Evolutionary conservation across 2,329 filamentous ascomycete genomes (phyloP), one percentile per base, ranked within the genome.

Genomic region (Macrophomina pseudophaseolina): DNA sequence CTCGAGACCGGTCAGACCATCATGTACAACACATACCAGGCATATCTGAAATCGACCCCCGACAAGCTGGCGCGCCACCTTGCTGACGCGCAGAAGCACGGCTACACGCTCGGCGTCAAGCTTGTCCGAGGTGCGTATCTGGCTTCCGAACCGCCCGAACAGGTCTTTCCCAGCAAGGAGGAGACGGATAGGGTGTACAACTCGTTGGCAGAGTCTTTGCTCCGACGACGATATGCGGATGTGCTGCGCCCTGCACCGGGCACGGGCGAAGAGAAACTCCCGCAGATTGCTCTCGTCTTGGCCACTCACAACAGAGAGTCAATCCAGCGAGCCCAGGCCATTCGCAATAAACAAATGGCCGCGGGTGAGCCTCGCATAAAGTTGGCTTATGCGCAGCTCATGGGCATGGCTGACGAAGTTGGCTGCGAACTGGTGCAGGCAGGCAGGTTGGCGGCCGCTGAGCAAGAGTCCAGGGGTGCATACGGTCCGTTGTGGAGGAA

Each of bases 401-500:
- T 95, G 81, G 94, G 94, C 35, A 98, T 98, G 94, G 94, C 94
- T 0, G 94, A 97, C 72, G 94, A 97, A 75, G 88, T 97, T 56
- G 93, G 91, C 68, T 85, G 85, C 68, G 80, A 74, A 23, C 63
- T 78, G 11, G 65, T 78, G 30, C 52, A 73, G 0, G 73, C 76
- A 66, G 71, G 73, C 66, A 81, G 83, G 59, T 69, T 71, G 5
- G 80, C 82, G 16, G 80, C 78, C 67, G 83, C 85, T 2, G 52
- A 74, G 87, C 42, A 74, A 86, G 48, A 72, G 86, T 56, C 86
- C 82, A 62, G 86, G 83, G 63, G 86, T 88, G 79, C 88, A 6
- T 54, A 56, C n/a, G 56, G 56, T 23, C 56, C 56, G 38, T 18
- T 54, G 5, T 65, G 63, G 63, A 56, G 63, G 51, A 65, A 40